Evolutionary conservation across 2,329 filamentous ascomycete species (phyloP).

Genomic region (Ciborinia camelliae): DNA sequence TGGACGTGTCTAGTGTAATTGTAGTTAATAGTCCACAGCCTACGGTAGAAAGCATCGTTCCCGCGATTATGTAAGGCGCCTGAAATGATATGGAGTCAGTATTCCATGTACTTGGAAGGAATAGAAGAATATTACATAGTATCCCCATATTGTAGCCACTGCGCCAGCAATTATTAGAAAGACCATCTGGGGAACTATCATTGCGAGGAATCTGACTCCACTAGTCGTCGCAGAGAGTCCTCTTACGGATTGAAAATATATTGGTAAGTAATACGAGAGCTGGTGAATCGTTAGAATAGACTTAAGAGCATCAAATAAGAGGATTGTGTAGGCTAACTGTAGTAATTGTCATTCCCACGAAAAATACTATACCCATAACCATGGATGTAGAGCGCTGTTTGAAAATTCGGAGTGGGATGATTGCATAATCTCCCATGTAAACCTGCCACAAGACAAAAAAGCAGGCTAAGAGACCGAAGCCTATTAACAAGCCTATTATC

Average conservation of each 20-base stretch:
- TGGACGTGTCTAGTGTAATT: slow-evolving; percentile 41
- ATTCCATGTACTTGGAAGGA: not conserved
- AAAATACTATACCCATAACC: slow-evolving; percentile 32
- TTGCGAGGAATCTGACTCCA: not conserved
- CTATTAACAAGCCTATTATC: slow-evolving; percentile 39
- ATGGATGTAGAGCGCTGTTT: slow-evolving; percentile 38
- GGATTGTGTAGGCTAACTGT: not conserved
- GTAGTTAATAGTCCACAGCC: slow-evolving; percentile 23
- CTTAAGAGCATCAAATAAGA: no score
- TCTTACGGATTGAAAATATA: slow-evolving; percentile 38
- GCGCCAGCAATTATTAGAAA: not conserved
- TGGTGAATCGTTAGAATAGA: no score
- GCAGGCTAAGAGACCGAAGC: slow-evolving; percentile 34
- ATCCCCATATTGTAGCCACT: not conserved
- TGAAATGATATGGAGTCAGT: not conserved
- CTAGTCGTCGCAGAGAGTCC: slow-evolving; percentile 15
- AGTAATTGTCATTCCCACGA: slow-evolving; percentile 24
- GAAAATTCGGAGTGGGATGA: slow-evolving; percentile 39
- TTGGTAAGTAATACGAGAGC: slow-evolving; percentile 37
- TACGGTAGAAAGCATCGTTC: slow-evolving; percentile 31
- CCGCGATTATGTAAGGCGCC: slow-evolving; percentile 26
- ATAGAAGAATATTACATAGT: not conserved
- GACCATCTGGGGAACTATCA: not conserved
- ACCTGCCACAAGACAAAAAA: slow-evolving; percentile 35
- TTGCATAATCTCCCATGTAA: slow-evolving; percentile 22